Conservation (phyloP, 164 flowering plant species). For the Sextonia rubra region DNA sequence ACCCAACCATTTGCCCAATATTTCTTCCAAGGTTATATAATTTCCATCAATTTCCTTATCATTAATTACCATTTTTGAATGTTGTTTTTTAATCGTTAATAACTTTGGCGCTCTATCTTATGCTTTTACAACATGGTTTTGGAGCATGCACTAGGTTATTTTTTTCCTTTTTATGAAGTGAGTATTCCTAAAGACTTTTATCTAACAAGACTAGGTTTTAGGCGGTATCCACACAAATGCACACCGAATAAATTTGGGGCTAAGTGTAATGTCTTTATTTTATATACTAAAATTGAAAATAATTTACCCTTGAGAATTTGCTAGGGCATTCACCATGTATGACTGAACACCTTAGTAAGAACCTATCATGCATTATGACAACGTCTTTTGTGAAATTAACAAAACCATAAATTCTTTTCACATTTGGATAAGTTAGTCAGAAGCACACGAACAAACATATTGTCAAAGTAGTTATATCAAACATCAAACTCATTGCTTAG, state of each 20-base stretch:
- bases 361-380: background rate
- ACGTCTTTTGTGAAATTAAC: background rate
- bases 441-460: background rate
- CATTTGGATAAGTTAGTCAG: background rate
- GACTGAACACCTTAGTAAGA: background rate
- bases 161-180: background rate
- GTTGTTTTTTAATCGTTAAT: too few relatives aligned
- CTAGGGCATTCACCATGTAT: too few relatives aligned
- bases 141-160: background rate
- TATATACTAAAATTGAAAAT: too few relatives aligned
- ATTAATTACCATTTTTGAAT: too few relatives aligned
- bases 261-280: too few relatives aligned
- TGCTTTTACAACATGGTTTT: background rate
- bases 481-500: background rate
- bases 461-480: background rate
- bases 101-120: background rate
- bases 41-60: background rate
- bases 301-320: background rate
- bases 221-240: too few relatives aligned
- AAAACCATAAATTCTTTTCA: too few relatives aligned
- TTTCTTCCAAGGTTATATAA: constrained; percentile 12
- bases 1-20: constrained; percentile 57
- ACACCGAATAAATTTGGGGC: background rate
- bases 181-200: background rate
- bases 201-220: too few relatives aligned